Evolutionary conservation across 352 stramenopile genomes (phyloP), one percentile per base, ranked within the genome.

Genomic region (Phytophthora idaei): DNA sequence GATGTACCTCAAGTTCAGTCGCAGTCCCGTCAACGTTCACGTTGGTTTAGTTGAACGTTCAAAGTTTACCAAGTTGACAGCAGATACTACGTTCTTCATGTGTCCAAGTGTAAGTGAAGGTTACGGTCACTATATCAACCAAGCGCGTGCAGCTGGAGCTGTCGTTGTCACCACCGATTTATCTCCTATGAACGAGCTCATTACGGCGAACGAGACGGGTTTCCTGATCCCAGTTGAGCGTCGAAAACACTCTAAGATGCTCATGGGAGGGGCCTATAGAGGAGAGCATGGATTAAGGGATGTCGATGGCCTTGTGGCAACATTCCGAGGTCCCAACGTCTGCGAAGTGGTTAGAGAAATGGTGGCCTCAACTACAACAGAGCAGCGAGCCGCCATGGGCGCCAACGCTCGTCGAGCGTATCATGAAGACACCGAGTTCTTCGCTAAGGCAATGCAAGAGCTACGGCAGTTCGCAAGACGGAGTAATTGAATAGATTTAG

Each of bases 91-190:
- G 12, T 85, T 81, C 48, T 78, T 92, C 49, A 67, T 90, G 57
- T 89, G 76, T 60, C 68, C 84, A 31, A 92, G 84, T 44, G 28
- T 41, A 1, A 77, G 71, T 34, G 83, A 92, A 76, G 82, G 80
- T 2, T 92, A 86, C 50, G 81, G 82, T 11, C 82, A 90, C 65
- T 85, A 85, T 57, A 85, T 91, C 56, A 91, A 91, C 59, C 82
- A 91, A 41, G 82, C 77, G 1, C 74, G 80, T 3, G 80, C 82
- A 3, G 42, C 76, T 27, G 77, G 82, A 1, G 78, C 59, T 15
- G 60, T 89, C 8, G 61, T 89, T 9, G 39, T 91, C 36, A 80
- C 82, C 0, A 83, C 82, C 0, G 69, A 89, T 41, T 51, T 77
- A 11, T 69, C 76, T 15, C 82, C 82, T 6, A 91, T 91, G 82